These are phyloP conservation scores for Saturnispora kantuleensis DNA, from an alignment of 805 yeast genomes.

Conservation along the genomic window DNA sequence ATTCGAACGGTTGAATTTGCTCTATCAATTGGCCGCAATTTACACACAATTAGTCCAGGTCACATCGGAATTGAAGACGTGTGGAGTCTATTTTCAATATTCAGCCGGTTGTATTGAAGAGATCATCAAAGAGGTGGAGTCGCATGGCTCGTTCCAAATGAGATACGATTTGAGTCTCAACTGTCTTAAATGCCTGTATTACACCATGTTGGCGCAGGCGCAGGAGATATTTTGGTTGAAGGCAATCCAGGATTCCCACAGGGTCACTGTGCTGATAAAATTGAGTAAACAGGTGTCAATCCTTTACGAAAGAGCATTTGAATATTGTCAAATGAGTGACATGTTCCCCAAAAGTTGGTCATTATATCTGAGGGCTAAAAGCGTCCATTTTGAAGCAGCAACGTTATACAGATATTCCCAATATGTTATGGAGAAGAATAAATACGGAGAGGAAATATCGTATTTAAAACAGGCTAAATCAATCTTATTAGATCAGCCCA, in stretches of 20 bases:
- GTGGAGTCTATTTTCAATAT: conserved; percentile 56
- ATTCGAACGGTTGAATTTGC: conserved; percentile 52
- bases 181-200: conserved; percentile 41
- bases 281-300: conserved; percentile 54
- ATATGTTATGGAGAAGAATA: conserved; percentile 34
- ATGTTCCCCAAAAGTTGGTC: conserved; percentile 44
- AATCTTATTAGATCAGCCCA: conserved; percentile 21
- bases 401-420: conserved; percentile 55
- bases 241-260: conserved; percentile 41
- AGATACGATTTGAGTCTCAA: conserved; percentile 40
- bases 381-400: conserved; percentile 59
- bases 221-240: conserved; percentile 82
- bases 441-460: conserved; percentile 67
- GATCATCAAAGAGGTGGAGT: conserved; percentile 5
- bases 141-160: conserved; percentile 14
- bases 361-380: conserved; percentile 49
- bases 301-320: conserved; percentile 40
- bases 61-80: conserved; percentile 41
- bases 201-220: conserved; percentile 68
- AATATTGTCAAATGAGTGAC: conserved; percentile 24
- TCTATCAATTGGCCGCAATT: conserved; percentile 60
- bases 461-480: conserved; percentile 36
- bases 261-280: conserved; percentile 52
- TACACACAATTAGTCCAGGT: conserved; percentile 47
- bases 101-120: conserved; percentile 59